A percentile compares a stretch with the other conserved stretches of the same genome.
Evolutionary conservation across 345 rosid genomes (phyloP).

Genomic region (Erysimum cheiranthoides): DNA sequence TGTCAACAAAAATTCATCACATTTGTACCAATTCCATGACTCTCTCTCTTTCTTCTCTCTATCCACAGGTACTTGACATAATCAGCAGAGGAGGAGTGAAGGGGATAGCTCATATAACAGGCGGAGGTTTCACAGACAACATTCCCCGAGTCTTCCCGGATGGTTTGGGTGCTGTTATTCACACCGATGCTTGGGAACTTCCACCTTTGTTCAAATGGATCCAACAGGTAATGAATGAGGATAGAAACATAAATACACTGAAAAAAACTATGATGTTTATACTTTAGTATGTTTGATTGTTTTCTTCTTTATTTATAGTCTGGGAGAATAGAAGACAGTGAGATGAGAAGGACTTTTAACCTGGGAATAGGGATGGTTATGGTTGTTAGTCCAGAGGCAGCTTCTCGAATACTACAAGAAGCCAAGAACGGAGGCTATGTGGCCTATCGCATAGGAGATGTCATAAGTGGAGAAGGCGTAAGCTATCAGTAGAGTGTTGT

Average conservation of each 20-base stretch:
- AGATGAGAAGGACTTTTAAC: constrained; percentile 92
- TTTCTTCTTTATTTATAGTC: constrained; percentile 48
- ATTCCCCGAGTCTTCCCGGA: constrained; percentile 84
- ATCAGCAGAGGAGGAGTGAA: constrained; percentile 85
- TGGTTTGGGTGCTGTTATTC: constrained; percentile 77
- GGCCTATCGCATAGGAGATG: constrained; percentile 78
- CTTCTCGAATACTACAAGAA: constrained; percentile 58
- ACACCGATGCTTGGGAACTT: constrained; percentile 71
- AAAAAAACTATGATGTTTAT: not conserved
- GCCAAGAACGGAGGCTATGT: constrained; percentile 48
- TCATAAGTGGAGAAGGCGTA: constrained; percentile 70
- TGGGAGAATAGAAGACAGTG: constrained; percentile 78
- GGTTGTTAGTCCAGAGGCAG: constrained; percentile 67
- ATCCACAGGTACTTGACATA: constrained; percentile 69
- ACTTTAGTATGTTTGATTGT: constrained; percentile 17
- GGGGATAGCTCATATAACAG: constrained; percentile 90
- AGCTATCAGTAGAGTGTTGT: constrained; percentile 49
- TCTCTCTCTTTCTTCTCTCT: not conserved
- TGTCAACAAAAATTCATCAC: not conserved
- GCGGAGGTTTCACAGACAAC: constrained; percentile 94
- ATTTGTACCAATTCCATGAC: not conserved
- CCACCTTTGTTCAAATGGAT: constrained; percentile 86
- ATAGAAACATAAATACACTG: not conserved
- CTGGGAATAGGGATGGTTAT: constrained; percentile 96
- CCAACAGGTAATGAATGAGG: constrained; percentile 64